Conservation (phyloP, 2,329 filamentous ascomycete species). For the Xylaria sp. region DNA sequence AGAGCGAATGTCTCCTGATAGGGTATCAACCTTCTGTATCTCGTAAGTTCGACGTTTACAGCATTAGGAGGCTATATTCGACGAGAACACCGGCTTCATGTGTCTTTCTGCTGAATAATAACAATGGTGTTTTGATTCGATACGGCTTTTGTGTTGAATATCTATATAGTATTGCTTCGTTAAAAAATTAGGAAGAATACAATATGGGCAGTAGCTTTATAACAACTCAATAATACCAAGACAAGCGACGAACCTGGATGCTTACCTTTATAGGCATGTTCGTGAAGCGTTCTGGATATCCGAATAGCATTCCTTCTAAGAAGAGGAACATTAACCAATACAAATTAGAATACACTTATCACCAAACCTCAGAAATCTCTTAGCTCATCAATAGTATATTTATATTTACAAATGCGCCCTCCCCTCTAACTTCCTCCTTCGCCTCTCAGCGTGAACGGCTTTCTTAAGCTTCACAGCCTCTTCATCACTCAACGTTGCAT, state of each 20-base stretch:
- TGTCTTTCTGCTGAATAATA: too few relatives aligned
- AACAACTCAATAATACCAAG: too few relatives aligned
- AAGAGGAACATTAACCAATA: background rate
- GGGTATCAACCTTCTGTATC: background rate
- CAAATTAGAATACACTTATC: background rate
- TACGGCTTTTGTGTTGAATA: too few relatives aligned
- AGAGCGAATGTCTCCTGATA: background rate
- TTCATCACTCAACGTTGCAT: slow-evolving; percentile 60
- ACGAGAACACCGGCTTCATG: too few relatives aligned
- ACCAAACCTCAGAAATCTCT: background rate
- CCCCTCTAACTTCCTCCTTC: slow-evolving; percentile 60
- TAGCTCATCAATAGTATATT: background rate
- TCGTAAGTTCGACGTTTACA: too few relatives aligned
- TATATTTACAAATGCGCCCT: slow-evolving; percentile 59
- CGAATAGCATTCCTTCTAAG: background rate
- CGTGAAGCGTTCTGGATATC: background rate
- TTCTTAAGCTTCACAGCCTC: slow-evolving; percentile 58
- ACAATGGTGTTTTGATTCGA: too few relatives aligned
- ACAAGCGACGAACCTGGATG: too few relatives aligned
- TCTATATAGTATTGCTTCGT: too few relatives aligned
- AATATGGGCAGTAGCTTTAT: too few relatives aligned
- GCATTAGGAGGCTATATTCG: too few relatives aligned
- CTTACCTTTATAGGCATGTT: background rate
- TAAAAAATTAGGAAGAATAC: too few relatives aligned
- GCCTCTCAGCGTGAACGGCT: slow-evolving; percentile 58